Evolutionary conservation across 2,329 filamentous ascomycete genomes (phyloP).

Genomic region (Dendrostoma leiphaemia): DNA sequence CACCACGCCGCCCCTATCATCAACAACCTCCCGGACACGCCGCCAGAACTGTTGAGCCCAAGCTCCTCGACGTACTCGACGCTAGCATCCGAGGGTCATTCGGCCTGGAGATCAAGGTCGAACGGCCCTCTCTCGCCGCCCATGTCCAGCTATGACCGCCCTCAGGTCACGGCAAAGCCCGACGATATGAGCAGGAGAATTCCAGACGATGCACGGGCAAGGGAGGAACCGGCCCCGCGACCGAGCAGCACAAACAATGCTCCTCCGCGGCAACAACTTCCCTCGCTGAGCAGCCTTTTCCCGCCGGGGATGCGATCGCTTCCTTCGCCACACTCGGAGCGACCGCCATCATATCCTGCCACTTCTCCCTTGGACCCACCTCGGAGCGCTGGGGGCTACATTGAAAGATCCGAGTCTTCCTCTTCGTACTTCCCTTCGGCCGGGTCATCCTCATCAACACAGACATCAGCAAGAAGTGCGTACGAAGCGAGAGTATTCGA

Average conservation of each 20-base stretch:
- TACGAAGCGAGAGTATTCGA: constrained; percentile 45
- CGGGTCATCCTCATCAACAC: constrained; percentile 28
- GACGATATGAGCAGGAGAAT: constrained; percentile 42
- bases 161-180: constrained; percentile 31
- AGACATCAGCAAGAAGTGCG: constrained; percentile 39
- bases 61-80: constrained; percentile 47
- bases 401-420: constrained; percentile 37
- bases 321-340: constrained; percentile 46
- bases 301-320: constrained; percentile 42
- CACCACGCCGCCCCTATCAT: constrained; percentile 32
- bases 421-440: constrained; percentile 48
- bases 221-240: constrained; percentile 30
- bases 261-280: constrained; percentile 49
- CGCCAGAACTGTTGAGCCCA: constrained; percentile 53
- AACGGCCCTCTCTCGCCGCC: constrained; percentile 45
- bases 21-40: constrained; percentile 48
- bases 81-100: constrained; percentile 39
- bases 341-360: constrained; percentile 39
- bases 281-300: constrained; percentile 57
- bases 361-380: constrained; percentile 48
- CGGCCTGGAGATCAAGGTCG: constrained; percentile 41
- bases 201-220: constrained; percentile 34
- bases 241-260: constrained; percentile 11
- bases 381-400: constrained; percentile 34
- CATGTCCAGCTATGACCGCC: constrained; percentile 58